Conservation (phyloP, 305 asterid species). For the Petunia hybrid region DNA sequence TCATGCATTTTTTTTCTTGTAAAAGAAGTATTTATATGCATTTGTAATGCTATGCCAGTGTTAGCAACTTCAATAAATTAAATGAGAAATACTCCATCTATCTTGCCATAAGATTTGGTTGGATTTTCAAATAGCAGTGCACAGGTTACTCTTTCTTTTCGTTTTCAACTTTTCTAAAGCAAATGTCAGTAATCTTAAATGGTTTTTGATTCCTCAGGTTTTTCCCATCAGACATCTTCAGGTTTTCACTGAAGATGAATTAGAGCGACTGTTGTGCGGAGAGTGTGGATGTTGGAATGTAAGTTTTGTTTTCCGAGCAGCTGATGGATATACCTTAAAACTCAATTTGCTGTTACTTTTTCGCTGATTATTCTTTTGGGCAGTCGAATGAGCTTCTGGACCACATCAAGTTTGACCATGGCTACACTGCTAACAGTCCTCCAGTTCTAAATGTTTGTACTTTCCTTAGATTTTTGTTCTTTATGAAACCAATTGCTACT, state of each 20-base stretch:
- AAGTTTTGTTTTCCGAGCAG: conserved; percentile 33
- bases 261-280: conserved; percentile 89
- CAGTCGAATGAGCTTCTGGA: conserved; percentile 84
- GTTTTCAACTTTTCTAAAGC: not conserved
- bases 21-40: not conserved
- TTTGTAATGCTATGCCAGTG: not conserved
- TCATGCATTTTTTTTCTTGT: not conserved
- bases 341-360: not conserved
- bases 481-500: conserved; percentile 10
- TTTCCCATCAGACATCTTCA: conserved; percentile 79
- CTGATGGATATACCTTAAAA: conserved; percentile 26
- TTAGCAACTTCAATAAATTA: not conserved
- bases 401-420: conserved; percentile 96
- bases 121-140: not conserved
- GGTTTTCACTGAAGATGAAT: conserved; percentile 83
- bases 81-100: not conserved
- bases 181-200: not conserved
- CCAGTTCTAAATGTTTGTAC: conserved; percentile 74
- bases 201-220: conserved; percentile 61
- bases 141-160: not conserved
- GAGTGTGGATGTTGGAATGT: conserved; percentile 88
- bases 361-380: conserved; percentile 36
- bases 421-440: conserved; percentile 92
- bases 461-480: conserved; percentile 24
- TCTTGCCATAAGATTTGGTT: conserved; percentile 18